These are phyloP conservation scores for Dipteronia dyeriana DNA, from an alignment of 345 rosid genomes.

Conservation along the genomic window DNA sequence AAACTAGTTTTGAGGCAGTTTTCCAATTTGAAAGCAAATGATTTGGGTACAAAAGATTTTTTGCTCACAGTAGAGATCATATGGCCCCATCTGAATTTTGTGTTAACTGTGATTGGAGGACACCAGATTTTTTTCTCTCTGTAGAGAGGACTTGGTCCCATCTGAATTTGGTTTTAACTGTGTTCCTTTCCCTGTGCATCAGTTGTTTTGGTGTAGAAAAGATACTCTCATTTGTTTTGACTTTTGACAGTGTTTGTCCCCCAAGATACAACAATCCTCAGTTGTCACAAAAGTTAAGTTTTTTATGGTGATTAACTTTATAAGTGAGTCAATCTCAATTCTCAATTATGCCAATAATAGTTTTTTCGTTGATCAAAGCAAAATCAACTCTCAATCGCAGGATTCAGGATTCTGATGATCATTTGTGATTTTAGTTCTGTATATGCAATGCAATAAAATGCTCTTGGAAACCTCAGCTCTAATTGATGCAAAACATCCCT, in stretches of 20 bases:
- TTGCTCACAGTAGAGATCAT: not conserved
- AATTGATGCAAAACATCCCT: not conserved
- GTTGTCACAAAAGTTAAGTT: not conserved
- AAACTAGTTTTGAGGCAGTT: not conserved
- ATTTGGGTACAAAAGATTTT: not conserved
- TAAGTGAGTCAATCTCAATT: not conserved
- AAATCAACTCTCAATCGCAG: not conserved
- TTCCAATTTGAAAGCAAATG: not conserved
- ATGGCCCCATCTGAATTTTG: not conserved
- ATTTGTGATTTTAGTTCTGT: not conserved
- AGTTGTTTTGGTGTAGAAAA: not conserved
- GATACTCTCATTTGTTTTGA: not conserved
- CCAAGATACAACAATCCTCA: not conserved
- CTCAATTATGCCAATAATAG: not conserved
- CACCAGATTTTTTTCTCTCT: not conserved
- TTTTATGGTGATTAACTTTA: not conserved
- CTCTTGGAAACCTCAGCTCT: not conserved
- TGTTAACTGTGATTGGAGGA: not conserved
- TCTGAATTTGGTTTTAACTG: not conserved
- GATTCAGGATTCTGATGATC: not conserved
- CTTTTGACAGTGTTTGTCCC: not conserved
- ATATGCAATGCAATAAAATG: not conserved
- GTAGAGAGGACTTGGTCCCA: not conserved
- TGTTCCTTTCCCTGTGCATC: not conserved
- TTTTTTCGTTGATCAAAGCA: not conserved